Evolutionary conservation across 768 basidiomycete species (phyloP).

Genomic region (Lactarius akahatsu): DNA sequence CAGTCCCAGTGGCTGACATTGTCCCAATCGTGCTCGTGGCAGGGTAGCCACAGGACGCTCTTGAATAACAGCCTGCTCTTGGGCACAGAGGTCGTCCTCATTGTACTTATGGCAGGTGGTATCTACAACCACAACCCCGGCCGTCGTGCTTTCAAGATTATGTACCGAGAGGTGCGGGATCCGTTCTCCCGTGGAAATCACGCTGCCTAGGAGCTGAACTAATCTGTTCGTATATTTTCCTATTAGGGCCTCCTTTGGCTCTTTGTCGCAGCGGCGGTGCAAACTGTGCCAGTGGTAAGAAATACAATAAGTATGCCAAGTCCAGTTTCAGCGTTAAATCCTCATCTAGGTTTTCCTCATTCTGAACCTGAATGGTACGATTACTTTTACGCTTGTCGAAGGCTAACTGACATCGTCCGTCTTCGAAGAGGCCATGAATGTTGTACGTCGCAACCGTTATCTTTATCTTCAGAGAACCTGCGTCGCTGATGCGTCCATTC

Average conservation of each 20-base stretch:
- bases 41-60: background rate
- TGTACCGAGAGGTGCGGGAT: constrained; percentile 23
- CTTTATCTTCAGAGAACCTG: background rate
- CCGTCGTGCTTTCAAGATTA: constrained; percentile 13
- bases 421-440: constrained; percentile 19
- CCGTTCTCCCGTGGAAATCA: background rate
- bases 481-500: background rate
- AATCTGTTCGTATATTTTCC: background rate
- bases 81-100: constrained; percentile 2
- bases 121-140: constrained; percentile 16
- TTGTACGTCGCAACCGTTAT: constrained; percentile 12
- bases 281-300: constrained; percentile 21
- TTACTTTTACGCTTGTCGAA: background rate
- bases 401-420: constrained; percentile 5
- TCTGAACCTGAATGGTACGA: constrained; percentile 21
- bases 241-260: constrained; percentile 27
- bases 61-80: constrained; percentile 8
- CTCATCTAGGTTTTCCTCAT: constrained; percentile 21
- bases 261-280: constrained; percentile 1
- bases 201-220: background rate
- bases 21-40: background rate
- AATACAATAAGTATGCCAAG: too few species aligned
- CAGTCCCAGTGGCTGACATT: background rate
- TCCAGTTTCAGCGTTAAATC: background rate
- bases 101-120: constrained; percentile 17